A percentile compares a stretch with the other conserved stretches of the same genome.
These are phyloP conservation scores for Clavaria fumosa DNA, from an alignment of 768 basidiomycete genomes.

Conservation along the genomic window DNA sequence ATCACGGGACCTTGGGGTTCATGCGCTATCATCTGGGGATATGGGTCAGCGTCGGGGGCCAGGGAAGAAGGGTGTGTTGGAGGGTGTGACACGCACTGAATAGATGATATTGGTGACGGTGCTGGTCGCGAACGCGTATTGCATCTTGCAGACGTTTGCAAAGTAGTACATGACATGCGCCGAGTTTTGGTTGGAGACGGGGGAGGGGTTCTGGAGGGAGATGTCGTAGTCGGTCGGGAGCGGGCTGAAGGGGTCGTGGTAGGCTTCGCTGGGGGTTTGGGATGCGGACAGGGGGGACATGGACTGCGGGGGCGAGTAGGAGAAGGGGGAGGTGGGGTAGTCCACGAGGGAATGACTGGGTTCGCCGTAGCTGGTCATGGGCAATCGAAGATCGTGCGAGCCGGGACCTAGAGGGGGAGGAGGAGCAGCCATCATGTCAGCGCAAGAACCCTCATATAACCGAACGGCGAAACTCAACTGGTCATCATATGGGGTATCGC, in stretches of 20 bases:
- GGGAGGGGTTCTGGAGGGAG: neutral
- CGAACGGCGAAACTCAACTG: no score
- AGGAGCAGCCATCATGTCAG: no score
- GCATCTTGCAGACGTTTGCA: slow-evolving; percentile 48
- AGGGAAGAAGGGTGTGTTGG: neutral
- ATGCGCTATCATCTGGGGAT: slow-evolving; percentile 35
- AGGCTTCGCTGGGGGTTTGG: slow-evolving; percentile 6
- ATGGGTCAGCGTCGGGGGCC: slow-evolving; percentile 4
- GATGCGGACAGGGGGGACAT: no score
- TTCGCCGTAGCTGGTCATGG: no score
- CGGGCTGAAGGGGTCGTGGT: slow-evolving; percentile 8
- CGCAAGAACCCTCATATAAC: no score
- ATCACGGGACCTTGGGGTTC: slow-evolving; percentile 59
- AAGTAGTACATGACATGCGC: slow-evolving; percentile 62
- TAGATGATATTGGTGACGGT: slow-evolving; percentile 48
- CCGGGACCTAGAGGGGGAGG: no score
- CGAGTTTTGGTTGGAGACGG: slow-evolving; percentile 23
- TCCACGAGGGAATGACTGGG: no score
- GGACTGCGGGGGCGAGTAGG: no score
- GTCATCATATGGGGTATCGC: no score
- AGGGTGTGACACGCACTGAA: slow-evolving; percentile 30
- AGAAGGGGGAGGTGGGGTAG: no score
- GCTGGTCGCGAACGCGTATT: slow-evolving; percentile 51
- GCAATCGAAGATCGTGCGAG: no score
- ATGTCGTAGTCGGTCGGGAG: slow-evolving; percentile 3